Evolutionary conservation across 2,329 filamentous ascomycete species (phyloP).

Genomic region (Cladosporium sp.): DNA sequence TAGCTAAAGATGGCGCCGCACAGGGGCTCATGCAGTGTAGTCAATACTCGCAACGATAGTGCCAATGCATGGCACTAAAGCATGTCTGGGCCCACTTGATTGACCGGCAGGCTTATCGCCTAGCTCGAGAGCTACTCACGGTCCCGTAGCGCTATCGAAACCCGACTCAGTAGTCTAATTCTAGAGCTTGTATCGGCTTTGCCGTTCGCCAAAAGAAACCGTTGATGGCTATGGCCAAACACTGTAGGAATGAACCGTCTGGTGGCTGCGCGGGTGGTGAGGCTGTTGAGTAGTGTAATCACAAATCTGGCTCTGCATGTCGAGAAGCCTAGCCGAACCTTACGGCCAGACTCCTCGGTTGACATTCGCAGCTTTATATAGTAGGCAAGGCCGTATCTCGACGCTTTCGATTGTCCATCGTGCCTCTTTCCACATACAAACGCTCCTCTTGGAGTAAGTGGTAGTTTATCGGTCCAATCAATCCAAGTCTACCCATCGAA

Average conservation of each 20-base stretch:
- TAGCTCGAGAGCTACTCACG: conserved; percentile 5
- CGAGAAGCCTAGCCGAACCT: neutral
- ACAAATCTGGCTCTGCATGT: neutral
- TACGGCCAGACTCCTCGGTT: neutral
- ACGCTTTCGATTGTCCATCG: neutral
- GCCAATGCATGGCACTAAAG: neutral
- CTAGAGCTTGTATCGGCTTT: conserved; percentile 5
- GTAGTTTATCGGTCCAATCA: neutral
- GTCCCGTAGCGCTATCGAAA: conserved; percentile 2
- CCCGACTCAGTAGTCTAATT: conserved; percentile 1
- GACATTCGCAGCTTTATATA: conserved; percentile 1
- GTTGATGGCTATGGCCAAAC: conserved; percentile 1
- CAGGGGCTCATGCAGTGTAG: conserved; percentile 1
- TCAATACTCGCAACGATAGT: neutral
- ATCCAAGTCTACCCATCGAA: neutral
- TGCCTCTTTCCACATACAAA: conserved; percentile 3
- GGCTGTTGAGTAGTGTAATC: neutral
- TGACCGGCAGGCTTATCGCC: neutral
- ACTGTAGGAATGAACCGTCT: conserved; percentile 4
- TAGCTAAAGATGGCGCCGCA: neutral
- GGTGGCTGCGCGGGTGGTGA: neutral
- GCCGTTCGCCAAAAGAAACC: conserved; percentile 9
- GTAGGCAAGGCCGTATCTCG: neutral
- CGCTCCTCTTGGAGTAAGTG: conserved; percentile 1
- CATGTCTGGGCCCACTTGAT: neutral